Evolutionary conservation across 2,329 filamentous ascomycete genomes (phyloP).

Genomic region (Pezicula neosporulosa): DNA sequence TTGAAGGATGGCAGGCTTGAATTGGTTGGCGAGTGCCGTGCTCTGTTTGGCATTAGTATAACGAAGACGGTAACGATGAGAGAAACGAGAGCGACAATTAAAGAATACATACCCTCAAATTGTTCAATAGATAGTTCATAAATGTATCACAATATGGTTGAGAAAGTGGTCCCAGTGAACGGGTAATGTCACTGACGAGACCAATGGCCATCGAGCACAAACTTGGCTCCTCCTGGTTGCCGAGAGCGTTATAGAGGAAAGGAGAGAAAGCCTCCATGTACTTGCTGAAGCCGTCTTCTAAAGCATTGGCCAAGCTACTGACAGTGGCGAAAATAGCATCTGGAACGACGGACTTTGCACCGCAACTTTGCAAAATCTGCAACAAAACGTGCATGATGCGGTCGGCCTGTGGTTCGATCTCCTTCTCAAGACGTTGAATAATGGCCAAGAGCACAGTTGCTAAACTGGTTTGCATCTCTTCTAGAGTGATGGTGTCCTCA

Average conservation of each 20-base stretch:
- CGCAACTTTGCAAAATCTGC: slow-evolving; percentile 72
- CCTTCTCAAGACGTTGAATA: slow-evolving; percentile 84
- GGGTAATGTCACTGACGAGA: slow-evolving; percentile 92
- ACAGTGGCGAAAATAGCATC: slow-evolving; percentile 92
- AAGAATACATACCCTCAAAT: slow-evolving; percentile 66
- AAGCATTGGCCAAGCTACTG: slow-evolving; percentile 83
- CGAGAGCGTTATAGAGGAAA: slow-evolving; percentile 89
- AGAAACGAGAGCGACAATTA: slow-evolving; percentile 11
- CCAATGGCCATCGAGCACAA: slow-evolving; percentile 97
- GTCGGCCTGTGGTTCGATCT: slow-evolving; percentile 86
- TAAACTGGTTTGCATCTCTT: slow-evolving; percentile 97
- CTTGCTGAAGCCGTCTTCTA: slow-evolving; percentile 90
- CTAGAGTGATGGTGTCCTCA: slow-evolving; percentile 91
- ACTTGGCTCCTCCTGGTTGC: slow-evolving; percentile 91
- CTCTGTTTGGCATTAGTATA: slow-evolving; percentile 52
- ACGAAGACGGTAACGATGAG: background rate
- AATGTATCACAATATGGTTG: slow-evolving; percentile 96
- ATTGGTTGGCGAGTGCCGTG: slow-evolving; percentile 84
- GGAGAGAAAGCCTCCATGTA: slow-evolving; percentile 97
- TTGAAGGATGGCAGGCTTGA: slow-evolving; percentile 96
- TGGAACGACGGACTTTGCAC: slow-evolving; percentile 87
- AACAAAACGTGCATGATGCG: slow-evolving; percentile 90
- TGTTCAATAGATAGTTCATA: slow-evolving; percentile 96
- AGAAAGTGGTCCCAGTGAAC: slow-evolving; percentile 83
- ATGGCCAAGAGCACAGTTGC: slow-evolving; percentile 89